Evolutionary conservation across 768 basidiomycete species (phyloP).

Genomic region (Naganishia onofrii): DNA sequence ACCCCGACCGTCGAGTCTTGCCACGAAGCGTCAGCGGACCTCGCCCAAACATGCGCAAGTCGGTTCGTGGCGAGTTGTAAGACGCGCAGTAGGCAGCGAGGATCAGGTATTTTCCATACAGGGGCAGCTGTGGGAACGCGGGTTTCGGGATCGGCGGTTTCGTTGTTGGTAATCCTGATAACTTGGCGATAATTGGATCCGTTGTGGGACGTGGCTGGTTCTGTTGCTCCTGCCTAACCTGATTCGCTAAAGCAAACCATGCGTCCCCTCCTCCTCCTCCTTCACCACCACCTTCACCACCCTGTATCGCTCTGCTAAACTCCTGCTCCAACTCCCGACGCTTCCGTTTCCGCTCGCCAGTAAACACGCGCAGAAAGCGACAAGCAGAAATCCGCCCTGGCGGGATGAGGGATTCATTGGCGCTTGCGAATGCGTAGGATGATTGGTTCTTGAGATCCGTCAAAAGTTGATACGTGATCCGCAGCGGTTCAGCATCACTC

Average conservation of each 20-base stretch:
- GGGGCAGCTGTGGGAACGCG: constrained; percentile 34
- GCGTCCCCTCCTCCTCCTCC: constrained; percentile 15
- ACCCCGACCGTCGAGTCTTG: not conserved
- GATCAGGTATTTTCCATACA: constrained; percentile 65
- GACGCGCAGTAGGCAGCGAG: constrained; percentile 77
- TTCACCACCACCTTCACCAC: constrained; percentile 1
- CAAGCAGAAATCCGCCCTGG: constrained; percentile 30
- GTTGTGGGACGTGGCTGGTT: not conserved
- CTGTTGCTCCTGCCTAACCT: constrained; percentile 8
- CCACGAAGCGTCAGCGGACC: constrained; percentile 60
- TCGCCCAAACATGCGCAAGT: constrained; percentile 77
- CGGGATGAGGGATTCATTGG: constrained; percentile 41
- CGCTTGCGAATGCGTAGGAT: constrained; percentile 40
- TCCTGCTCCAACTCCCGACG: constrained; percentile 17
- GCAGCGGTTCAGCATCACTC: no score
- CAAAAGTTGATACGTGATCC: constrained; percentile 43
- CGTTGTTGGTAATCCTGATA: not conserved
- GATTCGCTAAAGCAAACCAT: constrained; percentile 26
- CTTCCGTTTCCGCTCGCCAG: not conserved
- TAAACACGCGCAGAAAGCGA: constrained; percentile 22
- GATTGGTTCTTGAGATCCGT: constrained; percentile 47
- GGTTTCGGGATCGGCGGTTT: constrained; percentile 20
- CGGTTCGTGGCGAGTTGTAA: constrained; percentile 76
- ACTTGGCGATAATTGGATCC: constrained; percentile 6
- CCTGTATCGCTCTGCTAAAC: not conserved